Evolutionary conservation across 192 early-diverging fungal genomes (phyloP).

Genomic region (Coemansia sp.): DNA sequence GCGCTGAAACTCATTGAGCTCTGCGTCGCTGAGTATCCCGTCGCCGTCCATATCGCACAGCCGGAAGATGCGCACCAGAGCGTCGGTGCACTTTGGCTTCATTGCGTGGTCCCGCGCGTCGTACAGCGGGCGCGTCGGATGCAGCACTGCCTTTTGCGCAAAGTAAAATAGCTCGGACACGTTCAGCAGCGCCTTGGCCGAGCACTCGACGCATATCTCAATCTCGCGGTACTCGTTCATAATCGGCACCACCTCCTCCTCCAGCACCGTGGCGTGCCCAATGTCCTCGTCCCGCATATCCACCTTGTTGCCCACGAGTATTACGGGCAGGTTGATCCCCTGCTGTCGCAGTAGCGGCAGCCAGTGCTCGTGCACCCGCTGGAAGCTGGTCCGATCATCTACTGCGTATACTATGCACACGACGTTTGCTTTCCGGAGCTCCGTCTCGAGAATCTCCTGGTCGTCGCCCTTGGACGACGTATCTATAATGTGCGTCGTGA

Average conservation of each 20-base stretch:
- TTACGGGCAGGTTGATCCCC: constrained; percentile 92
- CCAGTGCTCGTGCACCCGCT: constrained; percentile 84
- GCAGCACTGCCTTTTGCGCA: constrained; percentile 98
- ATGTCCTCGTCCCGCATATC: constrained; percentile 66
- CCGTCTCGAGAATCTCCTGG: constrained; percentile 81
- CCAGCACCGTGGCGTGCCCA: constrained; percentile 76
- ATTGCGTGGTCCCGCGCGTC: constrained; percentile 87
- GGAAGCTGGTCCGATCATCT: constrained; percentile 79
- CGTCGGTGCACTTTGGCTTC: constrained; percentile 87
- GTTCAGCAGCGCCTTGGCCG: constrained; percentile 90
- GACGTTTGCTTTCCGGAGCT: constrained; percentile 96
- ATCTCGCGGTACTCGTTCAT: constrained; percentile 99
- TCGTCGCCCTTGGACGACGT: constrained; percentile 85
- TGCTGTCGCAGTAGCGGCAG: constrained; percentile 87
- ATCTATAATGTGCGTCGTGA: constrained; percentile 97
- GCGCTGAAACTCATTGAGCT: constrained; percentile 91
- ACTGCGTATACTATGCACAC: constrained; percentile 98
- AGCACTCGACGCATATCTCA: constrained; percentile 98
- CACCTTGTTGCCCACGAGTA: constrained; percentile 61
- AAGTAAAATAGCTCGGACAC: constrained; percentile 99
- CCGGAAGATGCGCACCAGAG: constrained; percentile 89
- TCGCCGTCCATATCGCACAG: constrained; percentile 96
- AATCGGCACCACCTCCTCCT: constrained; percentile 93
- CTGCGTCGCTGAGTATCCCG: constrained; percentile 83
- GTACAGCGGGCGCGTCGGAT: constrained; percentile 95